A percentile compares a stretch with the other conserved stretches of the same genome.
These are phyloP conservation scores for Theileria parva DNA, from an alignment of 169 alveolate species.

Conservation along the genomic window DNA sequence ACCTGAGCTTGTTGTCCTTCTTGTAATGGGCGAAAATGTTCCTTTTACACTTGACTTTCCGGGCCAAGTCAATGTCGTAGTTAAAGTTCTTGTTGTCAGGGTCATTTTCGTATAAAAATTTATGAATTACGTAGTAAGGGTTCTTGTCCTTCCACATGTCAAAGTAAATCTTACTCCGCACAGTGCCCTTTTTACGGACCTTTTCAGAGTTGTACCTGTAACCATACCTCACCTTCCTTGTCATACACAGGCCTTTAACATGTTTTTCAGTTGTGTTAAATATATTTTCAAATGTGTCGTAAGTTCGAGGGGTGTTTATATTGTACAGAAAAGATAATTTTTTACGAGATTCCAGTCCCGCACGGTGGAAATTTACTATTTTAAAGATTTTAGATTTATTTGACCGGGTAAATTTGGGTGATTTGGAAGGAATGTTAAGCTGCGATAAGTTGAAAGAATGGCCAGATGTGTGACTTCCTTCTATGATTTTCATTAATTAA, in stretches of 20 bases:
- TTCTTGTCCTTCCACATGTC: slow-evolving; percentile 68
- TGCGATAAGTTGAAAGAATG: too few species aligned
- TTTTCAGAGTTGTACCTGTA: slow-evolving; percentile 50
- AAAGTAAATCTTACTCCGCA: slow-evolving; percentile 44
- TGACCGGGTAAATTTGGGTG: too few species aligned
- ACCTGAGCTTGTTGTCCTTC: slow-evolving; percentile 49
- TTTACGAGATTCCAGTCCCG: too few species aligned
- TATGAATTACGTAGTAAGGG: slow-evolving; percentile 64
- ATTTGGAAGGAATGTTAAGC: too few species aligned
- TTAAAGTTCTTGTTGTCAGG: slow-evolving; percentile 63
- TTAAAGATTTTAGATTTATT: too few species aligned
- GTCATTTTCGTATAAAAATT: slow-evolving; percentile 59
- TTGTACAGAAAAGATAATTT: too few species aligned
- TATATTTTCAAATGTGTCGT: background rate
- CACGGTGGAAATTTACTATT: too few species aligned
- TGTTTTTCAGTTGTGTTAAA: background rate
- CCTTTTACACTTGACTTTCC: slow-evolving; percentile 48
- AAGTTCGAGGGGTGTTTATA: background rate
- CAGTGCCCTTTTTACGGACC: slow-evolving; percentile 44
- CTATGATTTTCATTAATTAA: too few species aligned
- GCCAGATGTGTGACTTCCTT: too few species aligned
- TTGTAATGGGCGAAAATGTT: slow-evolving; percentile 60
- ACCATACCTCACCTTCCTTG: slow-evolving; percentile 46
- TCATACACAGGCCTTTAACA: slow-evolving; percentile 13
- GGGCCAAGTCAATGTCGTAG: slow-evolving; percentile 59